These are phyloP conservation scores for Auricularia sp. DNA, from an alignment of 768 basidiomycete genomes.

Conservation along the genomic window DNA sequence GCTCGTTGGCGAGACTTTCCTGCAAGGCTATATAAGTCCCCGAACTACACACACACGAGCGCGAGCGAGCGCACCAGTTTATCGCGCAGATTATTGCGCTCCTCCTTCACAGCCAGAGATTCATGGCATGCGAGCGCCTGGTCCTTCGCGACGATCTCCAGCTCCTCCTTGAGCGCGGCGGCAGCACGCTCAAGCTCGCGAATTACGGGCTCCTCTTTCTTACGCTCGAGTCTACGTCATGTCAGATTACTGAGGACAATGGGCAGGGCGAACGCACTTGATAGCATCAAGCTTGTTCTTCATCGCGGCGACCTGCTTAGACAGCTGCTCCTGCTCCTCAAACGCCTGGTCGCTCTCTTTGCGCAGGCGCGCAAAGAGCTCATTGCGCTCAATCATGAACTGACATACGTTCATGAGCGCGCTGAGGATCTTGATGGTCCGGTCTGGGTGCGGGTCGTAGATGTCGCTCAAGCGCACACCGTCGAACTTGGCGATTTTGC, in stretches of 20 bases:
- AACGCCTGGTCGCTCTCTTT: conserved; percentile 46
- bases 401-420: conserved; percentile 92
- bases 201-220: background rate
- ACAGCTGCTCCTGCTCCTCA: conserved; percentile 50
- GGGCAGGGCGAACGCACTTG: conserved; percentile 34
- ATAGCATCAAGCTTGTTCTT: conserved; percentile 43
- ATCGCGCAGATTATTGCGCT: conserved; percentile 46
- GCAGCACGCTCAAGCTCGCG: conserved; percentile 56
- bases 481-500: conserved; percentile 59
- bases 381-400: conserved; percentile 67
- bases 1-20: conserved; percentile 55
- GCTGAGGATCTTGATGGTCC: conserved; percentile 67
- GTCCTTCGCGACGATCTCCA: background rate
- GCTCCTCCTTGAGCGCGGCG: conserved; percentile 20
- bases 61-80: conserved; percentile 22
- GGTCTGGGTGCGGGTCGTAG: conserved; percentile 57
- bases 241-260: conserved; percentile 2
- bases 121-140: conserved; percentile 43
- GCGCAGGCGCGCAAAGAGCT: conserved; percentile 51
- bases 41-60: background rate
- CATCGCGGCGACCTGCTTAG: conserved; percentile 36
- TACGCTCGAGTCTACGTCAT: conserved; percentile 25
- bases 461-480: conserved; percentile 73
- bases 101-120: conserved; percentile 60
- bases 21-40: conserved; percentile 14